Evolutionary conservation across 2,329 filamentous ascomycete species (phyloP), one percentile per base, ranked within the genome.

Genomic region (Trichoderma sp.): DNA sequence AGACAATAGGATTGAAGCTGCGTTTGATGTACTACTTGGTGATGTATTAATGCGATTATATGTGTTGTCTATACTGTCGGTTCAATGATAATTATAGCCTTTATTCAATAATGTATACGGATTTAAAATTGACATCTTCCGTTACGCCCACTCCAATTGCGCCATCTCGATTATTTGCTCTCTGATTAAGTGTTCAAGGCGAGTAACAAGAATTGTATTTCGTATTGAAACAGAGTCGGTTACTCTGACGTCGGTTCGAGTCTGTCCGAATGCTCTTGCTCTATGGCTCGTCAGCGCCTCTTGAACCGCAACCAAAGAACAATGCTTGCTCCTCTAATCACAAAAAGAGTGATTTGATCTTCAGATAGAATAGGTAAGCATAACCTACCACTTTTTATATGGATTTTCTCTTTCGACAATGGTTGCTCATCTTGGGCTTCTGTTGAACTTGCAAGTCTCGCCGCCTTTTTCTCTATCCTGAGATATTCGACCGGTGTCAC

Each of bases 401-500:
- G 14, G 10, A 7, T 21, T 56, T 29, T 19, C 5, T 16, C 16
- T 21, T 4, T 8, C 10, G 7, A 16, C 10, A n/a, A 8, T 4
- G 7, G 0, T 11, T 4, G n/a, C 1, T 19, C 6, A 10, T 16
- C 53, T n/a, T 31, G 27, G 8, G 2, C 2, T 11, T 56, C 8
- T n/a, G 4, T 13, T n/a, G 27, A 8, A 19, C 1, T 11, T 16
- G 53, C 53, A n/a, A 31, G 29, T 56, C 19, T 33, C 14, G 53
- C 27, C 5, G 53, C 53, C 33, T 33, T 56, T 16, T 19, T 31
- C 24, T 63, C 35, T 16, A 63, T 53, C 40, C 37, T 53, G 8
- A 63, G 13, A 62, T 77, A 81, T 71, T 78, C 78, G 6, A 70
- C 72, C n/a, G 81, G 81, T 59, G 86, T 88, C 53, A 83, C 70